Conservation (phyloP, 176 grass and related monocot genomes). For the Avena eriantha region DNA sequence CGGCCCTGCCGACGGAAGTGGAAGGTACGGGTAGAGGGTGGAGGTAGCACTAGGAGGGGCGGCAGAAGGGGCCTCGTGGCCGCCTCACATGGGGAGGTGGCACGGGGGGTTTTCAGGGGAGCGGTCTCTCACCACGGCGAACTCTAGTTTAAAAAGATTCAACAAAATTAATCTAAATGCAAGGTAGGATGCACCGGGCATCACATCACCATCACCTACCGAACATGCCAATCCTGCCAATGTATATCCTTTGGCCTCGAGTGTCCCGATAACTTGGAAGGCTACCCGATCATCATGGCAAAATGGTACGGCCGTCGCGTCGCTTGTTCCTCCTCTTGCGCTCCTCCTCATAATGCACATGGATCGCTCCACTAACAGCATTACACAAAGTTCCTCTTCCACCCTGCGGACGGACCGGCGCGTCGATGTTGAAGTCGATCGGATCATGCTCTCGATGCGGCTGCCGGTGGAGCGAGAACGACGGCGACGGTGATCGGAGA, state of each 20-base stretch:
- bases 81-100: too few relatives aligned
- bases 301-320: neutral
- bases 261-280: neutral
- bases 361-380: neutral
- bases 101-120: too few relatives aligned
- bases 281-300: neutral
- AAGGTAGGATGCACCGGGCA: neutral
- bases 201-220: neutral
- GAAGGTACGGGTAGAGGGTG: too few relatives aligned
- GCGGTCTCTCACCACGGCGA: too few relatives aligned
- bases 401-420: too few relatives aligned
- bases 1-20: too few relatives aligned
- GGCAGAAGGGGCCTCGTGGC: too few relatives aligned
- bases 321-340: neutral
- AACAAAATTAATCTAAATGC: too few relatives aligned
- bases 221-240: neutral
- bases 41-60: too few relatives aligned
- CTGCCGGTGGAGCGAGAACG: too few relatives aligned
- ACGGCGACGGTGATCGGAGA: neutral
- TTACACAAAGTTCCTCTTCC: neutral
- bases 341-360: neutral
- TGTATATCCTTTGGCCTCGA: too few relatives aligned
- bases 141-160: too few relatives aligned
- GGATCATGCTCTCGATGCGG: neutral
- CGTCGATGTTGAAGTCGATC: neutral